phyloP scores from a whole-genome alignment of 2,329 filamentous ascomycete genomes.

The Cladophialophora exuberans region DNA sequence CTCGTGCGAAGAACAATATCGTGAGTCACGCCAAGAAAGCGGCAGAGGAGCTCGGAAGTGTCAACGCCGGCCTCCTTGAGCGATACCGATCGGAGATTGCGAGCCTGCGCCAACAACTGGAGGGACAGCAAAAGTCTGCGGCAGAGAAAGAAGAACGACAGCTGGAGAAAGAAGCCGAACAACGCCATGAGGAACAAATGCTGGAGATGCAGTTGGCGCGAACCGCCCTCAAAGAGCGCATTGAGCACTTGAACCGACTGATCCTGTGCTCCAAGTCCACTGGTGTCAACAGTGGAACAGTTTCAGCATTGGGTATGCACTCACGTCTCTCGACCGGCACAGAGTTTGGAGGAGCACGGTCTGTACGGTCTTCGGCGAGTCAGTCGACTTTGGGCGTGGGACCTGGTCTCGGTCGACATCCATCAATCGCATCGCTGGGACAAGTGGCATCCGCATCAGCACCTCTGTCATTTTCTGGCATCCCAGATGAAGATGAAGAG shows the following conservation, averaged over 20 bases:
- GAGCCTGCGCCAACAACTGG: slow-evolving; percentile 78
- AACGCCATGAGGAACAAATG: slow-evolving; percentile 94
- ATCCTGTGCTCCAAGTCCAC: slow-evolving; percentile 95
- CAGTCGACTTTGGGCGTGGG: slow-evolving; percentile 59
- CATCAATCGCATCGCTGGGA: slow-evolving; percentile 67
- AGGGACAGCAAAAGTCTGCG: slow-evolving; percentile 73
- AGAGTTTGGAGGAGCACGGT: slow-evolving; percentile 50
- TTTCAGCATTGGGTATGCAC: slow-evolving; percentile 68
- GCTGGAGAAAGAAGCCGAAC: slow-evolving; percentile 77
- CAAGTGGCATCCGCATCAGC: slow-evolving; percentile 41
- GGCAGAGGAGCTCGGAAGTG: slow-evolving; percentile 77
- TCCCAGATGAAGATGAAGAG: slow-evolving; percentile 62
- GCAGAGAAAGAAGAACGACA: slow-evolving; percentile 67
- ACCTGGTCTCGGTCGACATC: slow-evolving; percentile 64
- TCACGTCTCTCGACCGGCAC: slow-evolving; percentile 58
- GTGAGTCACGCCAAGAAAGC: slow-evolving; percentile 95
- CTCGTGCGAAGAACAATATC: slow-evolving; percentile 95
- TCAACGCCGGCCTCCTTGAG: slow-evolving; percentile 72
- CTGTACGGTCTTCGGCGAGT: slow-evolving; percentile 70
- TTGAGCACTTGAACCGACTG: slow-evolving; percentile 92
- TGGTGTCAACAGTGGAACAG: slow-evolving; percentile 83
- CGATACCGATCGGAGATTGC: slow-evolving; percentile 92
- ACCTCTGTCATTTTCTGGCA: slow-evolving; percentile 38
- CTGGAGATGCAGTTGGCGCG: slow-evolving; percentile 97
- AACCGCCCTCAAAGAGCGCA: slow-evolving; percentile 93